A percentile compares a stretch with the other conserved stretches of the same genome.
Evolutionary conservation across 257 asterid species (phyloP).

Genomic region (Asclepias syriaca): DNA sequence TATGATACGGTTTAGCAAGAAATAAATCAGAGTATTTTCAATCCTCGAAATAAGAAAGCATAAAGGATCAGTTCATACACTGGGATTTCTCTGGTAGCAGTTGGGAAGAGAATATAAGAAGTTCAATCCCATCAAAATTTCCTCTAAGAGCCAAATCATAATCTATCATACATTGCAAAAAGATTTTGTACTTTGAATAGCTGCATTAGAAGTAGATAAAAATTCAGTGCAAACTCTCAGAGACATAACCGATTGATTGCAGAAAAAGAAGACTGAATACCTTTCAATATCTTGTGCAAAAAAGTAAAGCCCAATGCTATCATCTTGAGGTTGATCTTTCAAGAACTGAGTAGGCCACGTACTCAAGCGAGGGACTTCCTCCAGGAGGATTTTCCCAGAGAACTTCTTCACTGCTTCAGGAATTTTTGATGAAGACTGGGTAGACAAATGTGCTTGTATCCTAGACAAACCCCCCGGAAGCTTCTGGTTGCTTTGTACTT

Average conservation of each 20-base stretch:
- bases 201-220: slow-evolving; percentile 10
- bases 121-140: slow-evolving; percentile 14
- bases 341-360: slow-evolving; percentile 21
- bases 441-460: slow-evolving; percentile 24
- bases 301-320: slow-evolving; percentile 23
- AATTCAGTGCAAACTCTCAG: background rate
- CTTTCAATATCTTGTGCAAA: slow-evolving; percentile 18
- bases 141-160: slow-evolving; percentile 19
- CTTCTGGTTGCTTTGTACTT: background rate
- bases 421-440: slow-evolving; percentile 13
- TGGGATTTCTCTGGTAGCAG: slow-evolving; percentile 19
- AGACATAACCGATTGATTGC: background rate
- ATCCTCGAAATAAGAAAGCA: background rate
- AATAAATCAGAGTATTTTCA: background rate
- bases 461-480: slow-evolving; percentile 13
- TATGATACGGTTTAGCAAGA: background rate
- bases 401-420: slow-evolving; percentile 24
- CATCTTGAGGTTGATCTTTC: slow-evolving; percentile 16
- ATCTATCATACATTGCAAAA: slow-evolving; percentile 19
- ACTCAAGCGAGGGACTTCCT: slow-evolving; percentile 20
- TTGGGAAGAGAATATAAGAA: slow-evolving; percentile 22
- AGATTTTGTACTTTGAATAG: slow-evolving; percentile 13
- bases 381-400: slow-evolving; percentile 13
- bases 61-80: slow-evolving; percentile 11
- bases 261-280: slow-evolving; percentile 9